Base-by-base conservation (phyloP, 2,329 filamentous ascomycete genomes). In the Fusarium oxysporum region DNA sequence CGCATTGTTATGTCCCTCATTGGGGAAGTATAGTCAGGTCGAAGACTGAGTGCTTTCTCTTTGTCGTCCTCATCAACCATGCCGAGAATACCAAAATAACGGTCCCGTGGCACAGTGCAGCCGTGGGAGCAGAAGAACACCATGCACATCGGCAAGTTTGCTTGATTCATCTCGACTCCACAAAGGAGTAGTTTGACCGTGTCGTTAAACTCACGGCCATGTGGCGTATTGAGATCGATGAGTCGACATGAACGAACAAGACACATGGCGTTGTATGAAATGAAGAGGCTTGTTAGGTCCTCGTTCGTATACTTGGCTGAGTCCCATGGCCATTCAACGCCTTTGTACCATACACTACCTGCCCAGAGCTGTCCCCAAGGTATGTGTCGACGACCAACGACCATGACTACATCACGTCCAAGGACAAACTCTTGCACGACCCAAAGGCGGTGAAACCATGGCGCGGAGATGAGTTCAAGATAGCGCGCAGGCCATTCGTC, bases 361-460 rank as follows among this genome's bases (percentile, higher is more conserved):
- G 58, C 67, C 44, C 58, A 64, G 8, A 70, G 21, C 11, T 30
- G 40, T 7, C 64, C 47, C 67, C 67, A 69, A 4, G 58, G 17
- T 1, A 70, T 11, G 8, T 17, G 19, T 17, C 47, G 45, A 14
- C 23, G 67, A 2, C 65, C 67, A 8, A 70, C 14, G 12, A 70
- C 4, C 58, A 70, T 58, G 13, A 19, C 16, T 6, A 50, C 65
- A 17, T 70, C 25, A 0, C 65, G 67, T 2, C 47, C 65, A 6
- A 70, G 67, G 13, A 70, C 32, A n/a, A 70, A 70, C 17, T 70
- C 67, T 28, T 70, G 67, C 4, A 70, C 32, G 13, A 70, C 54
- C 67, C 67, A 69, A 4, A 70, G 32, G 37, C 65, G 67, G 12
- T 45, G 47, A 9, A 70, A 69, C 67, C 65, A 70, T n/a, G 58